A percentile compares a stretch with the other conserved stretches of the same genome.
phyloP scores from a whole-genome alignment of 768 basidiomycete species.

The Termitomyces titanicus region DNA sequence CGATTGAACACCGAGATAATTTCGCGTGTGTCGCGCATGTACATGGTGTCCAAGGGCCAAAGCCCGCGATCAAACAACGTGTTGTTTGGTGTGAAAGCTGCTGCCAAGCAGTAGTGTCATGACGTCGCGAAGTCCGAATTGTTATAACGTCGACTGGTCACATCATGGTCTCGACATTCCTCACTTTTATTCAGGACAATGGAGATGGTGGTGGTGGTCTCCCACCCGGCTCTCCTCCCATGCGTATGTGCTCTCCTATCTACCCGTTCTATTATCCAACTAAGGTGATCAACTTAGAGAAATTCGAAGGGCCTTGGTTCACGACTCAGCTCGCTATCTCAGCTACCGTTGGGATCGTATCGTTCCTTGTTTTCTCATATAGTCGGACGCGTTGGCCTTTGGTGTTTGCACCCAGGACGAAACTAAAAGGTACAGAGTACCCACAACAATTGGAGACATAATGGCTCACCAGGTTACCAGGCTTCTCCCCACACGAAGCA shows the following conservation, averaged over 20 bases:
- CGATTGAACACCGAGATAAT: no score
- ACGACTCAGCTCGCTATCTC: constrained; percentile 85
- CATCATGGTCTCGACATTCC: constrained; percentile 16
- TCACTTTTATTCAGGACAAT: constrained; percentile 20
- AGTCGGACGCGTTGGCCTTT: constrained; percentile 86
- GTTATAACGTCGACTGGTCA: neutral
- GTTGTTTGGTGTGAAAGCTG: neutral
- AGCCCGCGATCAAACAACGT: neutral
- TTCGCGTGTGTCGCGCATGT: no score
- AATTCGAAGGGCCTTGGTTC: constrained; percentile 94
- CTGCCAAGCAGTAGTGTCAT: constrained; percentile 8
- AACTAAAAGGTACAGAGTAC: constrained; percentile 70
- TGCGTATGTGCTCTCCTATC: constrained; percentile 15
- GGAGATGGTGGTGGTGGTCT: constrained; percentile 34
- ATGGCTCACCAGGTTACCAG: constrained; percentile 32
- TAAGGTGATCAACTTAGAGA: constrained; percentile 41
- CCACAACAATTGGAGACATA: constrained; percentile 5
- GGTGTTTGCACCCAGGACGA: constrained; percentile 89
- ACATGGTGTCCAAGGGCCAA: no score
- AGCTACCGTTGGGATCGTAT: constrained; percentile 66
- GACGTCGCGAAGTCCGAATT: neutral
- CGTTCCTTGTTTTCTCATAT: constrained; percentile 88
- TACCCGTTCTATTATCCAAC: neutral
- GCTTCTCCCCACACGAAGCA: constrained; percentile 91
- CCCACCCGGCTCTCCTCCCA: constrained; percentile 28